Conservation (phyloP, 1,284 basidiomycete genomes). For the Rhodotorula sp. region DNA sequence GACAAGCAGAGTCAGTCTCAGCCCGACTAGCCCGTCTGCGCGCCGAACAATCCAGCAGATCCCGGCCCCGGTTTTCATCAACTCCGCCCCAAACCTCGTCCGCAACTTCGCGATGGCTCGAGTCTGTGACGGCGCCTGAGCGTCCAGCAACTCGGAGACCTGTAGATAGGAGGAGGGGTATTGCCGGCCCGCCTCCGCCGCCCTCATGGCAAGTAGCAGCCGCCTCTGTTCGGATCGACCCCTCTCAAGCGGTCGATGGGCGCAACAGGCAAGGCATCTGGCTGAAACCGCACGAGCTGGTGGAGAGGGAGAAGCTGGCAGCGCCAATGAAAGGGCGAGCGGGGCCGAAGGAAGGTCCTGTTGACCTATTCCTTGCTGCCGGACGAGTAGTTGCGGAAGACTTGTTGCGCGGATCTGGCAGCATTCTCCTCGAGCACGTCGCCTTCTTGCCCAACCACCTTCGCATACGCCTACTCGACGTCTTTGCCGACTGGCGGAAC, state of each 20-base stretch:
- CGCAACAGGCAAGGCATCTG: background rate
- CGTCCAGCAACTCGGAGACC: background rate
- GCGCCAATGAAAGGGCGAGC: background rate
- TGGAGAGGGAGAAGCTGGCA: conserved; percentile 3
- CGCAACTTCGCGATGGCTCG: background rate
- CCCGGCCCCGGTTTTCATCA: background rate
- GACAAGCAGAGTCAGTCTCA: background rate
- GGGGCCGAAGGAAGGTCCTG: background rate
- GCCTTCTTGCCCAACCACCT: conserved; percentile 20
- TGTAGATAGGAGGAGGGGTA: background rate
- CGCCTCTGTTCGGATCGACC: no score
- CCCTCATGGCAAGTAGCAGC: conserved; percentile 5
- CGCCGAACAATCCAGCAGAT: background rate
- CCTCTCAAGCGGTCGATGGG: background rate
- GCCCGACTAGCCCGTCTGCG: conserved; percentile 14
- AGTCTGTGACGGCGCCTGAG: background rate
- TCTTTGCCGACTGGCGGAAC: conserved; percentile 17
- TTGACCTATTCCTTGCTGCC: background rate
- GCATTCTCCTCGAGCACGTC: conserved; percentile 19
- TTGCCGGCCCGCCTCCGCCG: conserved; percentile 18
- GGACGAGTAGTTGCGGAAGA: conserved; percentile 11
- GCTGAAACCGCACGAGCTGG: background rate
- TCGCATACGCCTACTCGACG: conserved; percentile 16
- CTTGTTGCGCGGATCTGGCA: conserved; percentile 1
- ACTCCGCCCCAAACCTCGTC: background rate